Conservation (phyloP, 805 yeast genomes). For the Wickerhamiella hasegawae region DNA sequence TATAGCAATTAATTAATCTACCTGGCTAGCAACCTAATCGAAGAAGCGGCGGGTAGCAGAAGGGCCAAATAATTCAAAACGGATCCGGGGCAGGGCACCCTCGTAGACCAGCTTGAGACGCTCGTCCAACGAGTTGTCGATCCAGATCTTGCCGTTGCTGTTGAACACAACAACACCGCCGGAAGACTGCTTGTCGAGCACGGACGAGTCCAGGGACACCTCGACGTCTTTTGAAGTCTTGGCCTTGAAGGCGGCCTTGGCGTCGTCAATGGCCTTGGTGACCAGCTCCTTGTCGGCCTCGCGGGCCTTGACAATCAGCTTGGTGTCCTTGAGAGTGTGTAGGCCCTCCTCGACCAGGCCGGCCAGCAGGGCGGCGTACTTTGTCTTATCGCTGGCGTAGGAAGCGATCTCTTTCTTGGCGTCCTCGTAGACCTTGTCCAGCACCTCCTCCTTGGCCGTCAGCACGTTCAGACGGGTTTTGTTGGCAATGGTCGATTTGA, state of each 20-base stretch:
- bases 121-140: conserved; percentile 87
- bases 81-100: conserved; percentile 80
- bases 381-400: conserved; percentile 35
- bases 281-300: conserved; percentile 47
- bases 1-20: not conserved
- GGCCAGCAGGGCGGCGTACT: conserved; percentile 53
- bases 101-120: conserved; percentile 71
- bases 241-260: conserved; percentile 46
- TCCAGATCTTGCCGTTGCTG: conserved; percentile 66
- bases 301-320: conserved; percentile 49
- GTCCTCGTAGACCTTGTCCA: conserved; percentile 55
- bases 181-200: conserved; percentile 44
- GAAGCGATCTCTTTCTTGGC: conserved; percentile 48
- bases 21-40: conserved; percentile 32
- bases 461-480: conserved; percentile 86
- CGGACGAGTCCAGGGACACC: conserved; percentile 40
- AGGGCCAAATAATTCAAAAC: conserved; percentile 63
- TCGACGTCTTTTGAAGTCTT: conserved; percentile 42
- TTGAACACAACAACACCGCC: conserved; percentile 77
- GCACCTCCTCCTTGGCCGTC: conserved; percentile 67
- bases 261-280: conserved; percentile 43
- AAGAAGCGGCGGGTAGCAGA: conserved; percentile 80
- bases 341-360: conserved; percentile 62
- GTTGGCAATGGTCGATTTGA: conserved; percentile 88
- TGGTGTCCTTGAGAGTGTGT: conserved; percentile 55